phyloP scores from a whole-genome alignment of 1,284 basidiomycete genomes.

The Ganoderma leucocontextum region DNA sequence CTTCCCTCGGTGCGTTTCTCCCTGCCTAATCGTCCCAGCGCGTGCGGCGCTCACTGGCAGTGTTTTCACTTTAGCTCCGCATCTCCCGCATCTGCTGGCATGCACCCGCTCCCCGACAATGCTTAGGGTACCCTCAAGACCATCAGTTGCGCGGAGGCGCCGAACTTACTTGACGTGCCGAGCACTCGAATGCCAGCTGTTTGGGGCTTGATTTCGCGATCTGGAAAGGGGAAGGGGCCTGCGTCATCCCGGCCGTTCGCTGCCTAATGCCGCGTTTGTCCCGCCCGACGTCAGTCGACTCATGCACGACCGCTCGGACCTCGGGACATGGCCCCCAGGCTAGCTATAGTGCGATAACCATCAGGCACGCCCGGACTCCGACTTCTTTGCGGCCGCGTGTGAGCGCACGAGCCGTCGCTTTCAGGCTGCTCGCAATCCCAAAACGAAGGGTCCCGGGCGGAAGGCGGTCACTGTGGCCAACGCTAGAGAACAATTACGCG shows the following conservation, averaged over 20 bases:
- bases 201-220: not conserved
- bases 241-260: not conserved
- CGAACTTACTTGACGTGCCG: not conserved
- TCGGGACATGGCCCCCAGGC: not conserved
- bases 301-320: not conserved
- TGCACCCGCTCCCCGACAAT: too few species aligned
- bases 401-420: not conserved
- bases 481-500: not conserved
- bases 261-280: not conserved
- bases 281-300: conserved; percentile 2
- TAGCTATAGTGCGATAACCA: not conserved
- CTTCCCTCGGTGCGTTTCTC: not conserved
- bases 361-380: not conserved
- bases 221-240: not conserved
- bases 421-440: too few species aligned
- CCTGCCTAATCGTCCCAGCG: not conserved
- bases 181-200: not conserved
- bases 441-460: not conserved
- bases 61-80: not conserved
- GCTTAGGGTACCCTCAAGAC: too few species aligned
- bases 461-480: not conserved
- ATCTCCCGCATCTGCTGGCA: not conserved
- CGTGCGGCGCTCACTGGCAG: not conserved
- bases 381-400: not conserved
- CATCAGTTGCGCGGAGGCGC: not conserved